Evolutionary conservation across 768 basidiomycete species (phyloP), one percentile per base, ranked within the genome.

Genomic region (Suillus discolor): DNA sequence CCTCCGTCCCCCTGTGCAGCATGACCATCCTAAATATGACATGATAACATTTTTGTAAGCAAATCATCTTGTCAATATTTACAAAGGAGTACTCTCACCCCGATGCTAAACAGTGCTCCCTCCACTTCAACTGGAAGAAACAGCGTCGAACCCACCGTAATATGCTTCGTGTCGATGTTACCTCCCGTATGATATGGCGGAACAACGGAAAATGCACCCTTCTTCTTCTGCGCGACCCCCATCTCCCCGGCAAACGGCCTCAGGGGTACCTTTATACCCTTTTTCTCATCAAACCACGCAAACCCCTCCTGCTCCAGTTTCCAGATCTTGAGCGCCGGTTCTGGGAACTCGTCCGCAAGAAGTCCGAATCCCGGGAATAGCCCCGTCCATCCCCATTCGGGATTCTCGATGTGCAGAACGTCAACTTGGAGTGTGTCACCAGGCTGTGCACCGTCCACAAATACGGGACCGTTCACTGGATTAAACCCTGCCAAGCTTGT

Each of bases 1-100:
- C 87, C 88, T 73, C 88, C 88, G 70, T 88, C 88, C 8, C 88
- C 88, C 75, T 88, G 88, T 12, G 84, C 86, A 4, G 87, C 88
- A 72, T 89, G 88, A 6, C 88, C 88, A 65, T 89, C 88, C 87
- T 88, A 57, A 8, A 16, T 6, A 8, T 51, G 12, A 66, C n/a
- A 47, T 13, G 23, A 55, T 55, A n/a, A n/a, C 34, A 36, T n/a
- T 7, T 34, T 55, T 34, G 20, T 55, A 55, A 54, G 18, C 53
- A 54, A 18, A 31, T 51, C n/a, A n/a, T 20, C 28, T 20, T 16
- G 3, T 5, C 11, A 44, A 36, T 11, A 12, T n/a, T 25, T 6
- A 23, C 57, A 6, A 41, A 57, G 23, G 13, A 39, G 8, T 3
- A 73, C 83, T 71, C 67, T 72, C 67, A 87, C 87, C 49, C 88